Conservation (phyloP, 2,329 filamentous ascomycete species). For the Microdochium paspali region DNA sequence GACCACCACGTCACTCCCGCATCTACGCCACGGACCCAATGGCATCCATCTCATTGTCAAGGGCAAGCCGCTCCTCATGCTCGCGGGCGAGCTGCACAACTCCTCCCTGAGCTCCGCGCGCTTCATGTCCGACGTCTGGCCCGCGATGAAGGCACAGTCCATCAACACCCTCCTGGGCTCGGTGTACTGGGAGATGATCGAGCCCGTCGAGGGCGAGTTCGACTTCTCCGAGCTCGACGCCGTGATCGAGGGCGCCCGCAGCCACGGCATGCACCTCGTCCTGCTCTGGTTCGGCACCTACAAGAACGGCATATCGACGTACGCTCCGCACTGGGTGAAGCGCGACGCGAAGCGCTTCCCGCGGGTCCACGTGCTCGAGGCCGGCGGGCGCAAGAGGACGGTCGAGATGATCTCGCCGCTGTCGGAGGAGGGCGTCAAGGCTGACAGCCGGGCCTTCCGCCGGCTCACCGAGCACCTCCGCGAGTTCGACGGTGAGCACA, state of each 20-base stretch:
- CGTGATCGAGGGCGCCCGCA: constrained; percentile 18
- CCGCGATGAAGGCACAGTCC: constrained; percentile 18
- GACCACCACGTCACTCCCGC: not conserved
- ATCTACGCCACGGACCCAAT: not conserved
- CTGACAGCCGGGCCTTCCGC: constrained; percentile 21
- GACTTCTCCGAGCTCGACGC: constrained; percentile 23
- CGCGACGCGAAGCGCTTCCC: constrained; percentile 24
- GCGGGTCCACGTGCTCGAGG: constrained; percentile 17
- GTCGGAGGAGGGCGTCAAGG: constrained; percentile 15
- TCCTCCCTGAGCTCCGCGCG: constrained; percentile 10
- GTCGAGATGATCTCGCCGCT: constrained; percentile 23
- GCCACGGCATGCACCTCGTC: constrained; percentile 19
- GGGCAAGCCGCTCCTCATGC: constrained; percentile 23
- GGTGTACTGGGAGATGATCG: constrained; percentile 26
- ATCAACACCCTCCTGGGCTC: constrained; percentile 26
- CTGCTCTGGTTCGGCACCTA: constrained; percentile 28
- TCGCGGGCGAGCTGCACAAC: constrained; percentile 12
- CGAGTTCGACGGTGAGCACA: constrained; percentile 26
- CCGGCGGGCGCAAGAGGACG: constrained; percentile 19
- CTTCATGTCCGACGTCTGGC: constrained; percentile 12
- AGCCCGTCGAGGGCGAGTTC: constrained; percentile 23
- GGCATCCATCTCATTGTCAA: constrained; percentile 23
- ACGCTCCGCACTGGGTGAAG: constrained; percentile 24
- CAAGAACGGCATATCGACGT: constrained; percentile 28
- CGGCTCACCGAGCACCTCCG: constrained; percentile 18